Base-by-base conservation (phyloP, 306 rosid genomes). In the Glycine soja region DNA sequence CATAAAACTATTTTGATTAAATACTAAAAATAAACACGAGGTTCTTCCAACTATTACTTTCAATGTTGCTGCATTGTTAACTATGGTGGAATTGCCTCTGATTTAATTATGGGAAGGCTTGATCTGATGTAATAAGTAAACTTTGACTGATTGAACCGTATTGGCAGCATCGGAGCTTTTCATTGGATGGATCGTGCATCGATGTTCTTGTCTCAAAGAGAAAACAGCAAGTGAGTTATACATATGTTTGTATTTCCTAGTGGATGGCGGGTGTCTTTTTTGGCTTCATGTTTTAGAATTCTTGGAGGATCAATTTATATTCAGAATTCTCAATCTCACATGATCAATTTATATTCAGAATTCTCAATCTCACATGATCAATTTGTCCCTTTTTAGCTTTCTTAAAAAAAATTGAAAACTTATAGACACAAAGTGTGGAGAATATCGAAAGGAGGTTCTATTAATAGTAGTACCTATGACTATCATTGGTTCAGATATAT, bases 151-250 rank as follows among this genome's bases (percentile, higher is more conserved):
- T 57, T 38, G 43, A 85, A 74, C 68, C 15, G 10, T 77, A 65
- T 80, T 74, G 19, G 79, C 89, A 94, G 98, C 81, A 91, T 94
- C 19, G 98, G 98, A 80, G 89, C 98, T 88, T 94, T 92, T 80
- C 97, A 94, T 82, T 94, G 98, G 98, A 83, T 91, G 54, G 98
- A 92, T 77, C 97, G 98, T 68, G 89, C 89, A 66, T 88, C 97
- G 16, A 77, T 91, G 68, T 89, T 89, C 81, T 81, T 91, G 70
- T 88, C 90, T 18, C 48, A 71, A 13, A 86, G 88, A 77, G 87
- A 77, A 75, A 72, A 83, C 72, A 81, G 76, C 85, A 91, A 94
- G 98, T 91, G 75, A 71, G 69, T 73, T 14, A 40, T 65, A 24
- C 61, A n/a, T 70, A 51, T 42, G 47, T 77, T 77, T 50, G 54